phyloP scores from a whole-genome alignment of 2,329 filamentous ascomycete genomes.

The Colletotrichum magnum region DNA sequence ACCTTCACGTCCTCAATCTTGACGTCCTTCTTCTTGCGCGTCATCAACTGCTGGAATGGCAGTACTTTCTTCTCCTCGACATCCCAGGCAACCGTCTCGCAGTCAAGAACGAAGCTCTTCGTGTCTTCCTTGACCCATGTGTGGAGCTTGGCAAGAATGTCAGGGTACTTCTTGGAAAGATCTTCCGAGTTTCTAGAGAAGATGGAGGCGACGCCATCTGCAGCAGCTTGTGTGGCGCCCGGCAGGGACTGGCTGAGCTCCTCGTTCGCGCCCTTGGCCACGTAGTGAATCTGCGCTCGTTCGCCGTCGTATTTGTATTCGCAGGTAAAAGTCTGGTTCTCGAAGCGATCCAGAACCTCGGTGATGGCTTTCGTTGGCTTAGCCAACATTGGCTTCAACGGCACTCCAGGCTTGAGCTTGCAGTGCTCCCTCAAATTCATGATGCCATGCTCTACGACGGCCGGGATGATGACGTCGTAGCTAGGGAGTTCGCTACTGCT shows the following conservation, averaged over 20 bases:
- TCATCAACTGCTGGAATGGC: slow-evolving; percentile 98
- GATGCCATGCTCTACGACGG: slow-evolving; percentile 89
- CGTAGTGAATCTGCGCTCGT: slow-evolving; percentile 98
- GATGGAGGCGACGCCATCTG: slow-evolving; percentile 86
- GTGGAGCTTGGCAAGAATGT: slow-evolving; percentile 89
- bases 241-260: slow-evolving; percentile 75
- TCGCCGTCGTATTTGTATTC: slow-evolving; percentile 99
- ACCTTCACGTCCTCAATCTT: slow-evolving; percentile 96
- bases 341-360: slow-evolving; percentile 96
- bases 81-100: slow-evolving; percentile 98
- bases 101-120: slow-evolving; percentile 97
- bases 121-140: slow-evolving; percentile 92
- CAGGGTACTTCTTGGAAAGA: slow-evolving; percentile 96
- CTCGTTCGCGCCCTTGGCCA: slow-evolving; percentile 82
- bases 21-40: slow-evolving; percentile 96
- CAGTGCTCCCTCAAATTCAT: slow-evolving; percentile 86
- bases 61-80: slow-evolving; percentile 94
- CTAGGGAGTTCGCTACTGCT: slow-evolving; percentile 86
- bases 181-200: slow-evolving; percentile 99
- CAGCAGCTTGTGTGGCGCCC: slow-evolving; percentile 74
- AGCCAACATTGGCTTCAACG: slow-evolving; percentile 97
- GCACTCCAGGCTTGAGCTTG: slow-evolving; percentile 93
- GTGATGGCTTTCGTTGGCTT: slow-evolving; percentile 99
- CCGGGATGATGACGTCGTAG: slow-evolving; percentile 94
- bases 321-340: slow-evolving; percentile 95